Base-by-base conservation (phyloP, 2,329 filamentous ascomycete genomes). In the Zymoseptoria ardabiliae region DNA sequence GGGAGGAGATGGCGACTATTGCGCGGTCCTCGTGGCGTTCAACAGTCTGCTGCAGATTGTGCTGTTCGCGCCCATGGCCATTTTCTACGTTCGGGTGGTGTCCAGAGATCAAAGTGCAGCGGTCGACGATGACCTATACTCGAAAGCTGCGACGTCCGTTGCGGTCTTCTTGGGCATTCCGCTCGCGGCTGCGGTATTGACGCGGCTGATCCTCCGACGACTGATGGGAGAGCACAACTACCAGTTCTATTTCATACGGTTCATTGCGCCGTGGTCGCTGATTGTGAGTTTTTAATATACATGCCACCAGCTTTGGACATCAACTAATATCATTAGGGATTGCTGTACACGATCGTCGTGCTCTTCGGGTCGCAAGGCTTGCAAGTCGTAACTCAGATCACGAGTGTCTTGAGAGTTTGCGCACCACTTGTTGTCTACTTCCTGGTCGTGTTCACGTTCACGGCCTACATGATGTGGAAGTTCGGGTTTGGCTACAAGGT, bases 351-450 rank as follows among this genome's bases (percentile, higher is more conserved):
- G 1, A 94, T 96, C 66, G 74, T 94, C 6, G 85, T 96, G 0
- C 80, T 96, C 2, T 96, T 96, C 71, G 91, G 89, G 0, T 89
- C 87, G 0, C 91, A 96, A 70, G 90, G 91, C 2, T 76, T 76
- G 21, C 85, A 86, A 54, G 89, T 94, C 1, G 87, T 93, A 0
- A 83, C 90, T 65, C 90, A 96, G 73, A 89, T 96, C 61, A 88
- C 91, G 0, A 88, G 88, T 0, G 91, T 96, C 0, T 76, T 94
- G 4, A 81, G 91, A 1, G 90, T 96, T 0, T 86, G 88, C 0
- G 90, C 90, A 0, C 91, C 91, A 0, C 76, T 96, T 49, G 70
- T 95, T 1, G 85, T 95, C 0, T 96, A 96, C 70, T 96, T 96
- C 68, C 25, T 62, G 17, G 55, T 61, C 19, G 83, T 94, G 58